Evolutionary conservation across 2,329 filamentous ascomycete species (phyloP).

Genomic region (Neofusicoccum kwambonambiense): DNA sequence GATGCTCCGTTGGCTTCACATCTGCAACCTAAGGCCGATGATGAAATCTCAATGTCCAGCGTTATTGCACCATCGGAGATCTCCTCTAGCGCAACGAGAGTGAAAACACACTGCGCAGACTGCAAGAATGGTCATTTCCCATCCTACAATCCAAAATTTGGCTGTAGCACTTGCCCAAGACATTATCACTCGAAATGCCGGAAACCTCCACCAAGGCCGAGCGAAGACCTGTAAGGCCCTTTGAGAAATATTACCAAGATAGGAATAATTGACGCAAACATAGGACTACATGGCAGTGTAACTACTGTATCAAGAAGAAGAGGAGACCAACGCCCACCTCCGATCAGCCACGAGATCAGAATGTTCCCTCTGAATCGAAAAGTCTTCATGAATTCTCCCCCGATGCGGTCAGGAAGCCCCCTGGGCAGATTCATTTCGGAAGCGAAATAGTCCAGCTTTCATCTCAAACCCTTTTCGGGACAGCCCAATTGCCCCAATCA

Average conservation of each 20-base stretch:
- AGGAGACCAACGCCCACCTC: not conserved
- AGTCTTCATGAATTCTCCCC: not conserved
- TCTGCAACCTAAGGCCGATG: not conserved
- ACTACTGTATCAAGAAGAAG: slow-evolving; percentile 1
- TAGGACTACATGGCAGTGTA: slow-evolving; percentile 3
- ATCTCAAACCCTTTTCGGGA: not conserved
- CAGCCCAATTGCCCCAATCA: not conserved
- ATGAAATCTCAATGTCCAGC: slow-evolving; percentile 1
- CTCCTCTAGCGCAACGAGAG: not conserved
- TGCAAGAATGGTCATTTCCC: slow-evolving; percentile 11
- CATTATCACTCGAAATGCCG: not conserved
- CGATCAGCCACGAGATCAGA: not conserved
- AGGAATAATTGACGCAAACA: not conserved
- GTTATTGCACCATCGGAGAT: not conserved
- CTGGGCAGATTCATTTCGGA: not conserved
- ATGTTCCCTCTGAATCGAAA: not conserved
- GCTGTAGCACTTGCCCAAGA: not conserved
- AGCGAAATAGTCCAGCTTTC: no score
- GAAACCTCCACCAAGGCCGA: not conserved
- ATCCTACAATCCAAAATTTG: not conserved
- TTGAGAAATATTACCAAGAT: no score
- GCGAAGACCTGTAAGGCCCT: not conserved
- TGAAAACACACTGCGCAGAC: not conserved
- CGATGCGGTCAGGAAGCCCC: not conserved
- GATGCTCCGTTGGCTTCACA: not conserved